Evolutionary conservation across 495 filamentous ascomycete genomes (phyloP).

Genomic region (Xylaria sp.): DNA sequence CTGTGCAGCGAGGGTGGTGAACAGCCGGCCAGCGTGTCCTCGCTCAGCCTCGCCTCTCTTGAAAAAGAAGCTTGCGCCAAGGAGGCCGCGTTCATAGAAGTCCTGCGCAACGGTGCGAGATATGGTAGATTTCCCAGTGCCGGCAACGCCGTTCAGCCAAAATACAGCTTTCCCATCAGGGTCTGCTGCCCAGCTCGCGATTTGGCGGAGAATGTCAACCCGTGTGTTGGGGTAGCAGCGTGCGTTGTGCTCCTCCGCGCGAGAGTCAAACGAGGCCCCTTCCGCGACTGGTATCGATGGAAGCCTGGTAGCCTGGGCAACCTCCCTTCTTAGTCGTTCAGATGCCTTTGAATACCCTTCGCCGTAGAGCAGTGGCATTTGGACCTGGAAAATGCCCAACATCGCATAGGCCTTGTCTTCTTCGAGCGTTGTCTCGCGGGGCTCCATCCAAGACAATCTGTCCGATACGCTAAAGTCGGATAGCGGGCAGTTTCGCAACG

Average conservation of each 20-base stretch:
- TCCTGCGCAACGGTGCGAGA: neutral
- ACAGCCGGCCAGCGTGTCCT: neutral
- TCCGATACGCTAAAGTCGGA: conserved; percentile 30
- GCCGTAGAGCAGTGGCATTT: conserved; percentile 46
- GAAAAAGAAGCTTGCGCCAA: conserved; percentile 57
- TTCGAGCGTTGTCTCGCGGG: conserved; percentile 37
- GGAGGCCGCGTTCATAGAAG: conserved; percentile 30
- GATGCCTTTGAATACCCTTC: conserved; percentile 46
- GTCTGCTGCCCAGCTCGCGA: conserved; percentile 19
- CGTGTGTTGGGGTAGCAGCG: neutral
- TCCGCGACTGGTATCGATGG: neutral
- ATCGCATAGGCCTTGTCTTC: conserved; percentile 51
- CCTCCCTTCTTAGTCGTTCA: conserved; percentile 41
- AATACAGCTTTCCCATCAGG: conserved; percentile 38
- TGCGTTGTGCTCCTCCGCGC: conserved; percentile 20
- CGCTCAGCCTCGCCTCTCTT: conserved; percentile 39
- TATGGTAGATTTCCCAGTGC: conserved; percentile 51
- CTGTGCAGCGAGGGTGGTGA: neutral
- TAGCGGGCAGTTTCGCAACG: conserved; percentile 28
- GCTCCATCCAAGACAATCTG: conserved; percentile 45
- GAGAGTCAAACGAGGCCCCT: conserved; percentile 24
- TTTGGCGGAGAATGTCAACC: neutral
- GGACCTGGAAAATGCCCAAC: conserved; percentile 45
- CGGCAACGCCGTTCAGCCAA: conserved; percentile 53
- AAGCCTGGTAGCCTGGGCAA: neutral